phyloP scores from a whole-genome alignment of 106 monocot genomes.

The Hemerocallis citrina region DNA sequence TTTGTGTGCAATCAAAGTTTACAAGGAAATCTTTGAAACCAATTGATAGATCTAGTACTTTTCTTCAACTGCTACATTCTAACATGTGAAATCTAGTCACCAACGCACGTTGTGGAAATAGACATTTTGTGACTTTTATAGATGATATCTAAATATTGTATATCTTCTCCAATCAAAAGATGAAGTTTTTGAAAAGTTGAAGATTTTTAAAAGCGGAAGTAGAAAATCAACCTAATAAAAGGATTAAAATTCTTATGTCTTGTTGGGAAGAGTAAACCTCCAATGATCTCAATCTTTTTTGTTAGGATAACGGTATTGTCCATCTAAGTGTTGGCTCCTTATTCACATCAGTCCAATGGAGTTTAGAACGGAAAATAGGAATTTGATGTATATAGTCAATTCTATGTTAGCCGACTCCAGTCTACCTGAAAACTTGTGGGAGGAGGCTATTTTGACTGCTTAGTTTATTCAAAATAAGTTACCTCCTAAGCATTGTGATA shows the following conservation, averaged over 20 bases:
- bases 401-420: not conserved
- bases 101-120: not conserved
- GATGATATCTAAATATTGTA: not conserved
- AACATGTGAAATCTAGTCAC: not conserved
- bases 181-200: constrained; percentile 2
- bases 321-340: constrained; percentile 7
- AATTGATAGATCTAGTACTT: not conserved
- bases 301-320: not conserved
- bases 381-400: constrained; percentile 3
- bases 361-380: not conserved
- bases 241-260: not conserved
- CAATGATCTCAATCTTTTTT: not conserved
- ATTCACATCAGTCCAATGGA: constrained; percentile 5
- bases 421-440: not conserved
- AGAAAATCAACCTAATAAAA: not conserved
- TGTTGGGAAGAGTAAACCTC: not conserved
- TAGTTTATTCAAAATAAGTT: constrained; percentile 1
- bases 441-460: not conserved
- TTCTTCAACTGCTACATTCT: not conserved
- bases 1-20: too few species aligned
- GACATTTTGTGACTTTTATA: not conserved
- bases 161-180: not conserved
- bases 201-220: not conserved
- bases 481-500: constrained; percentile 1
- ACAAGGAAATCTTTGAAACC: too few species aligned